These are phyloP conservation scores for Yamadazyma dushanensis DNA, from an alignment of 1,139 yeast genomes.

Conservation along the genomic window DNA sequence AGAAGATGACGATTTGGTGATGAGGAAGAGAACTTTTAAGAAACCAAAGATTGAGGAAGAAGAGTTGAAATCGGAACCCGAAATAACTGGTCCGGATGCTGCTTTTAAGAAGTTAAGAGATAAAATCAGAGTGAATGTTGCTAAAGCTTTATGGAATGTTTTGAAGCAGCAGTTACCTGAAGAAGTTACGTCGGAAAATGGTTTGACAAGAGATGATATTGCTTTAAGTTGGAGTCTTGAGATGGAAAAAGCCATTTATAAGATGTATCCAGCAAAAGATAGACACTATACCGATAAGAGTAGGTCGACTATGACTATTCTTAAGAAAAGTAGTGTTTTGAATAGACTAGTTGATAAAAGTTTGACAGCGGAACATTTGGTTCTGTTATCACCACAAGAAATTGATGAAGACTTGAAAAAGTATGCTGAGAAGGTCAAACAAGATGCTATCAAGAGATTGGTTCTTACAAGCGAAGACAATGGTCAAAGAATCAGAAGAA, in stretches of 20 bases:
- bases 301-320: slow-evolving; percentile 34
- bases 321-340: slow-evolving; percentile 31
- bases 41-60: too few relatives aligned
- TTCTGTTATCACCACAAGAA: slow-evolving; percentile 35
- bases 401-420: slow-evolving; percentile 68
- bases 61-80: too few relatives aligned
- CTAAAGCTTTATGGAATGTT: slow-evolving; percentile 39
- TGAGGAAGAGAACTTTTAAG: not conserved
- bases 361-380: slow-evolving; percentile 29
- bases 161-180: slow-evolving; percentile 44
- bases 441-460: slow-evolving; percentile 63
- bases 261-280: slow-evolving; percentile 22
- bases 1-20: slow-evolving; percentile 8
- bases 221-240: slow-evolving; percentile 39
- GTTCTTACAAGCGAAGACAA: slow-evolving; percentile 52
- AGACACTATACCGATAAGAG: slow-evolving; percentile 43
- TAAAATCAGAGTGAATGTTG: slow-evolving; percentile 35
- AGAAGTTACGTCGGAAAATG: slow-evolving; percentile 28
- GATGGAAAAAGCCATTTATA: slow-evolving; percentile 42
- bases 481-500: slow-evolving; percentile 64
- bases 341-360: slow-evolving; percentile 24
- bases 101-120: slow-evolving; percentile 20
- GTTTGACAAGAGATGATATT: slow-evolving; percentile 26
- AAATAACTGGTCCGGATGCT: not conserved
- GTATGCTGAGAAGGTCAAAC: slow-evolving; percentile 71